Evolutionary conservation across 176 grass and related monocot species (phyloP).

Genomic region (Paspalum notatum): DNA sequence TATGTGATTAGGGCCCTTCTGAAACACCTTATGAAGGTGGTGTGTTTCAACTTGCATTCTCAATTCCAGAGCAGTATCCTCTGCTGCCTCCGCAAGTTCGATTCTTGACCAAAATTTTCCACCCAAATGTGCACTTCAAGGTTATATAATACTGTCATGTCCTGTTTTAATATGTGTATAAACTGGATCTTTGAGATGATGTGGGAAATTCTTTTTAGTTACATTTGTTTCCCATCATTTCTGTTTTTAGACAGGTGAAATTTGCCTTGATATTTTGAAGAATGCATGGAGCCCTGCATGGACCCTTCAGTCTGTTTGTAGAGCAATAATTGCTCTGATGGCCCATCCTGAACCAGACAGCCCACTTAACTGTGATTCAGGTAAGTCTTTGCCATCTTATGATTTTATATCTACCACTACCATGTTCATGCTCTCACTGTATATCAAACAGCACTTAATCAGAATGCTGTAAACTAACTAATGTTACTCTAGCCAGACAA

Average conservation of each 20-base stretch:
- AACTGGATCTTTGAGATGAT: background rate
- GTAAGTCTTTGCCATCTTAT: conserved; percentile 46
- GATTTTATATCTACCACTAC: background rate
- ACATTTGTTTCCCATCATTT: conserved; percentile 8
- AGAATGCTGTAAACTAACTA: background rate
- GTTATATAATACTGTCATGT: conserved; percentile 20
- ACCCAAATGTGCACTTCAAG: conserved; percentile 99
- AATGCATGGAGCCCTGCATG: conserved; percentile 99
- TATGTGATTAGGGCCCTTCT: conserved; percentile 68
- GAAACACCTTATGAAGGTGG: conserved; percentile 98
- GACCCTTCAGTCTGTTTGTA: conserved; percentile 97
- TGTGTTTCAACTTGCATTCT: conserved; percentile 88
- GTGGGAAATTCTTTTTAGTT: conserved; percentile 13
- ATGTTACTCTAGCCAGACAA: background rate
- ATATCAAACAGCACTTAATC: conserved; percentile 4
- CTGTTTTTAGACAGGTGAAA: conserved; percentile 81
- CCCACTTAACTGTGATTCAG: conserved; percentile 99
- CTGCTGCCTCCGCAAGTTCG: conserved; percentile 98
- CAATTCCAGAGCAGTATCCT: conserved; percentile 98
- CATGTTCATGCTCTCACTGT: background rate
- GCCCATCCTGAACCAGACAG: conserved; percentile 96
- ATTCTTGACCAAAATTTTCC: conserved; percentile 99
- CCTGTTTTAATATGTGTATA: background rate
- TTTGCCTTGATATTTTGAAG: conserved; percentile 99
- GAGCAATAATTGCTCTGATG: conserved; percentile 98